These are phyloP conservation scores for Gomphus bonarii DNA, from an alignment of 1,284 basidiomycete species.

Conservation along the genomic window DNA sequence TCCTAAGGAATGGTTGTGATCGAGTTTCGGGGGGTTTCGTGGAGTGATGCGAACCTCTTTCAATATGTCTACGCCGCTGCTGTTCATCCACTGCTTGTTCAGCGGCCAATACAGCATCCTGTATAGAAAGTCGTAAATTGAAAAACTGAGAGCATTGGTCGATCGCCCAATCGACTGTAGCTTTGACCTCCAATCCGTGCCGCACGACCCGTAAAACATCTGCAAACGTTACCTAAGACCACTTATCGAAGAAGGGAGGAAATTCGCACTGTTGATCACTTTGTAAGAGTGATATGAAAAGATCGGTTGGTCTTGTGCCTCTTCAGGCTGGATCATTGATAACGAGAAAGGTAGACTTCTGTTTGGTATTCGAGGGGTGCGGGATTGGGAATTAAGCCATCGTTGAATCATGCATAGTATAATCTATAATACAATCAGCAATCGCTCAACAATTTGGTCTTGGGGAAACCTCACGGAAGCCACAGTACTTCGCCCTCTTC, in stretches of 20 bases:
- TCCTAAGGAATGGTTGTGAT: slow-evolving; percentile 30
- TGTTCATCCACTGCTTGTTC: slow-evolving; percentile 70
- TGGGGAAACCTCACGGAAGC: slow-evolving; percentile 51
- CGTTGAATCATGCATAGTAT: slow-evolving; percentile 80
- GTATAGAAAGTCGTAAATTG: slow-evolving; percentile 85
- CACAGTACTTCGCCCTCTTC: slow-evolving; percentile 87
- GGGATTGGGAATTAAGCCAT: slow-evolving; percentile 50
- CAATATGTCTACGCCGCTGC: slow-evolving; percentile 52
- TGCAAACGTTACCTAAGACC: slow-evolving; percentile 22
- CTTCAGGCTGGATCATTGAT: slow-evolving; percentile 26
- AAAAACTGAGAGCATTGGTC: slow-evolving; percentile 80
- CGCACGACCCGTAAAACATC: slow-evolving; percentile 89
- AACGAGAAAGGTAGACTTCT: slow-evolving; percentile 22
- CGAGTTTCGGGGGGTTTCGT: background rate
- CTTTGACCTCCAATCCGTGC: slow-evolving; percentile 82
- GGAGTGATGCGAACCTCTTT: slow-evolving; percentile 44
- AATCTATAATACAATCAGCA: slow-evolving; percentile 35
- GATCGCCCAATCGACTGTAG: slow-evolving; percentile 83
- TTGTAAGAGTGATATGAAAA: slow-evolving; percentile 60
- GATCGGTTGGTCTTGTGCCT: slow-evolving; percentile 26
- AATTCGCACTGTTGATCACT: slow-evolving; percentile 63
- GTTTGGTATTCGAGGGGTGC: slow-evolving; percentile 2
- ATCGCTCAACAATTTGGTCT: background rate
- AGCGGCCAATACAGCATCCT: slow-evolving; percentile 65
- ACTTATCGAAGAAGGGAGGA: background rate